These are phyloP conservation scores for Achaetomiella virescens DNA, from an alignment of 495 filamentous ascomycete genomes.

Conservation along the genomic window DNA sequence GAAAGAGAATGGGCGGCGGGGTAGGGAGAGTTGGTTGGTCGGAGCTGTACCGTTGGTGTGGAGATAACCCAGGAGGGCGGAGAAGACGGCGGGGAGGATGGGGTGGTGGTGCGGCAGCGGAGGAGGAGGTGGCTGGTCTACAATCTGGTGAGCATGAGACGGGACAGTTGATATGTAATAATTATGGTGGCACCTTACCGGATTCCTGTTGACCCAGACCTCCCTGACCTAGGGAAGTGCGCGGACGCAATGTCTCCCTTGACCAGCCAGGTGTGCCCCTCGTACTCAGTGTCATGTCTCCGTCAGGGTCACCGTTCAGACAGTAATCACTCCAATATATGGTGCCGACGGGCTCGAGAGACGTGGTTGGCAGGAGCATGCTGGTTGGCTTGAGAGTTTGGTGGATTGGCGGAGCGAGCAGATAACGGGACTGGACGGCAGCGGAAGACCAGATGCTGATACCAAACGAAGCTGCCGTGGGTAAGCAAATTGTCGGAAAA, in stretches of 20 bases:
- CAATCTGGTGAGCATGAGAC: not conserved
- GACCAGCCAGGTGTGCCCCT: not conserved
- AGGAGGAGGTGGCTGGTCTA: not conserved
- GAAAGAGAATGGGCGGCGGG: no score
- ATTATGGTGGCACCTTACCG: not conserved
- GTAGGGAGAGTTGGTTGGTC: not conserved
- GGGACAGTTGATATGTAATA: no score
- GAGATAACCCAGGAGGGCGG: not conserved
- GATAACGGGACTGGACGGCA: no score
- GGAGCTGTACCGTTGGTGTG: slow-evolving; percentile 1
- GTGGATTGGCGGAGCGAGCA: not conserved
- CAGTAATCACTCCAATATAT: not conserved
- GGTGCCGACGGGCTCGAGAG: not conserved
- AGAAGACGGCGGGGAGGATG: not conserved
- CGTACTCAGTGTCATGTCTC: slow-evolving; percentile 1
- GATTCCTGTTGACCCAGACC: not conserved
- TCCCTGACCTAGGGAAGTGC: not conserved
- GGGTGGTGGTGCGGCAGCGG: not conserved
- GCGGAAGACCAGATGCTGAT: no score
- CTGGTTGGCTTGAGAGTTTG: not conserved
- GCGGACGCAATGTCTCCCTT: not conserved
- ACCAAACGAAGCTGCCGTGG: no score
- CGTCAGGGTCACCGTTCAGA: slow-evolving; percentile 4
- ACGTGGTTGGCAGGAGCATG: not conserved
- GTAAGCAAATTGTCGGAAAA: no score